Percentiles rank a stretch among this genome's conserved stretches.
phyloP scores from a whole-genome alignment of 805 yeast species.

The Ascoidea tarda region DNA sequence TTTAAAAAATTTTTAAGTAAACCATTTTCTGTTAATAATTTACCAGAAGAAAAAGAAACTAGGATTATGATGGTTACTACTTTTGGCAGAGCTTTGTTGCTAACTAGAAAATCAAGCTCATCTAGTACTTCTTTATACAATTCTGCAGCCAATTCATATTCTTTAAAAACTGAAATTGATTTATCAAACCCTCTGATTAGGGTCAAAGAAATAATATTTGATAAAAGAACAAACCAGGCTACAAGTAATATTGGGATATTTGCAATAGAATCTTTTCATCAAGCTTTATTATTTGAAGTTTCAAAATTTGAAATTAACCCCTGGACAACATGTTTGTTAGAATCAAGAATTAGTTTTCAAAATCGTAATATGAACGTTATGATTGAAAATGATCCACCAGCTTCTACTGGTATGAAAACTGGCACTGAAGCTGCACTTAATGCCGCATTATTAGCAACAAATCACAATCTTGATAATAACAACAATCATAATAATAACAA shows the following conservation, averaged over 20 bases:
- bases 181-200: slow-evolving; percentile 29
- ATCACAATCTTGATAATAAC: not conserved
- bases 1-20: too few species aligned
- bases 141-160: slow-evolving; percentile 18
- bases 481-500: too few species aligned
- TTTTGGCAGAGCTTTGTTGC: slow-evolving; percentile 36
- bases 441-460: slow-evolving; percentile 17
- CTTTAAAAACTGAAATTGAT: slow-evolving; percentile 30
- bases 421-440: slow-evolving; percentile 18
- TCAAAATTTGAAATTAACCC: slow-evolving; percentile 32
- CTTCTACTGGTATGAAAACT: slow-evolving; percentile 12
- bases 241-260: slow-evolving; percentile 30
- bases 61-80: slow-evolving; percentile 37
- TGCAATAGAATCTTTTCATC: slow-evolving; percentile 29
- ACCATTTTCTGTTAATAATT: not conserved
- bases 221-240: slow-evolving; percentile 17
- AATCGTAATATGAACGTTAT: slow-evolving; percentile 20
- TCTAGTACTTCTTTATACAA: slow-evolving; percentile 11
- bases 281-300: slow-evolving; percentile 34
- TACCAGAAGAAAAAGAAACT: slow-evolving; percentile 13
- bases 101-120: slow-evolving; percentile 22
- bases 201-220: slow-evolving; percentile 38
- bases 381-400: slow-evolving; percentile 13
- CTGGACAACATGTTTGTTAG: slow-evolving; percentile 37
- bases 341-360: slow-evolving; percentile 26